A percentile compares a stretch with the other conserved stretches of the same genome.
Evolutionary conservation across 768 basidiomycete genomes (phyloP).

Genomic region (Cantharellus anzutake): DNA sequence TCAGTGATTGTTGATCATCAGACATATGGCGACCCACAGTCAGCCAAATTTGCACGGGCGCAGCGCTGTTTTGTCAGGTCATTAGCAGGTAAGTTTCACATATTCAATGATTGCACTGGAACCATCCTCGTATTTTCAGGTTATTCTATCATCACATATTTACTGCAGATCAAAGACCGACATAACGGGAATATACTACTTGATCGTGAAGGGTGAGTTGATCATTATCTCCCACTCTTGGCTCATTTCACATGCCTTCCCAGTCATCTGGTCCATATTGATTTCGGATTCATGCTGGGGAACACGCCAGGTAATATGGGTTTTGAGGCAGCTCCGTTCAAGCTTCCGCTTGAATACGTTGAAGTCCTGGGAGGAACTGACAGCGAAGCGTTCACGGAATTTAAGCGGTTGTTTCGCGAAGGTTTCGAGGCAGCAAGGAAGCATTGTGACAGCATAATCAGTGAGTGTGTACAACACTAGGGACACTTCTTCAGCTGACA

Average conservation of each 20-base stretch:
- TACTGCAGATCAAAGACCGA: slow-evolving; percentile 94
- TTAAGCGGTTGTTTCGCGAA: slow-evolving; percentile 72
- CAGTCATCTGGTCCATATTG: slow-evolving; percentile 38
- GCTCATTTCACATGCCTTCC: background rate
- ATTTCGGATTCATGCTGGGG: slow-evolving; percentile 95
- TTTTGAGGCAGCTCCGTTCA: slow-evolving; percentile 99
- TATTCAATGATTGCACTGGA: background rate
- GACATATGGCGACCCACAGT: slow-evolving; percentile 81
- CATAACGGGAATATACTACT: slow-evolving; percentile 97
- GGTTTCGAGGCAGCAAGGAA: slow-evolving; percentile 89
- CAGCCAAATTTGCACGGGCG: slow-evolving; percentile 73
- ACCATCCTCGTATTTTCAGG: slow-evolving; percentile 23
- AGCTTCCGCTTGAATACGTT: slow-evolving; percentile 84
- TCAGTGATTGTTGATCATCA: slow-evolving; percentile 15
- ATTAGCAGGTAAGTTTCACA: slow-evolving; percentile 40
- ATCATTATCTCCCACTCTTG: slow-evolving; percentile 24
- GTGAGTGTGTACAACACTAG: slow-evolving; percentile 24
- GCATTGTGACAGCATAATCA: slow-evolving; percentile 91
- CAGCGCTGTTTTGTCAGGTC: slow-evolving; percentile 91
- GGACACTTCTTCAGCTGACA: slow-evolving; percentile 6
- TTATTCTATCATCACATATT: slow-evolving; percentile 89
- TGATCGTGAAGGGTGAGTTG: slow-evolving; percentile 80
- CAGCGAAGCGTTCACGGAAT: slow-evolving; percentile 59
- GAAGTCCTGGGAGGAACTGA: slow-evolving; percentile 84
- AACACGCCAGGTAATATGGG: slow-evolving; percentile 96